A percentile compares a stretch with the other conserved stretches of the same genome.
These are phyloP conservation scores for Diaporthe eres DNA, from an alignment of 2,329 filamentous ascomycete genomes.

Conservation along the genomic window DNA sequence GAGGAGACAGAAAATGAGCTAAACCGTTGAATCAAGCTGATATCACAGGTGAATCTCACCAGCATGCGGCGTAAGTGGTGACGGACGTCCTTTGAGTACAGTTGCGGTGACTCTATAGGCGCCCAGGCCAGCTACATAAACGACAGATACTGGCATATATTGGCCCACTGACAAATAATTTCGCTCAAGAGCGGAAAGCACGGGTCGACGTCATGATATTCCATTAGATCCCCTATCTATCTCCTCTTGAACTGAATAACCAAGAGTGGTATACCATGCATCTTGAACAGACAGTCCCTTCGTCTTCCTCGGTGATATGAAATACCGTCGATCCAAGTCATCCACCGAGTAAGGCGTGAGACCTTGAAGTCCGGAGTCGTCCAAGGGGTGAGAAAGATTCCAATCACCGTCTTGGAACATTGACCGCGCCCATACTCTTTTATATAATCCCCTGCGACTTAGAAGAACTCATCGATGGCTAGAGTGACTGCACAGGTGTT, in stretches of 20 bases:
- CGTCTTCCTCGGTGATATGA: not conserved
- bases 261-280: not conserved
- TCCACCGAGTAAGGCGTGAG: not conserved
- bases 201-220: no score
- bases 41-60: not conserved
- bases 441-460: not conserved
- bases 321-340: not conserved
- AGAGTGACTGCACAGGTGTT: not conserved
- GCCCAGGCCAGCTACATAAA: no score
- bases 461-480: not conserved
- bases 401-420: not conserved
- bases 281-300: not conserved
- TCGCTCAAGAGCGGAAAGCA: not conserved
- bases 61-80: not conserved
- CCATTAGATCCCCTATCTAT: no score
- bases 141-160: no score
- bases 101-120: no score
- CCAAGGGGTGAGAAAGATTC: not conserved
- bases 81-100: no score
- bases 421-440: not conserved
- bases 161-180: not conserved
- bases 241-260: not conserved
- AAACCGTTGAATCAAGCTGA: not conserved
- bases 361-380: not conserved
- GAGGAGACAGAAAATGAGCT: not conserved